Conservation (phyloP, 2,329 filamentous ascomycete species). For the Tolypocladium endophyticum region DNA sequence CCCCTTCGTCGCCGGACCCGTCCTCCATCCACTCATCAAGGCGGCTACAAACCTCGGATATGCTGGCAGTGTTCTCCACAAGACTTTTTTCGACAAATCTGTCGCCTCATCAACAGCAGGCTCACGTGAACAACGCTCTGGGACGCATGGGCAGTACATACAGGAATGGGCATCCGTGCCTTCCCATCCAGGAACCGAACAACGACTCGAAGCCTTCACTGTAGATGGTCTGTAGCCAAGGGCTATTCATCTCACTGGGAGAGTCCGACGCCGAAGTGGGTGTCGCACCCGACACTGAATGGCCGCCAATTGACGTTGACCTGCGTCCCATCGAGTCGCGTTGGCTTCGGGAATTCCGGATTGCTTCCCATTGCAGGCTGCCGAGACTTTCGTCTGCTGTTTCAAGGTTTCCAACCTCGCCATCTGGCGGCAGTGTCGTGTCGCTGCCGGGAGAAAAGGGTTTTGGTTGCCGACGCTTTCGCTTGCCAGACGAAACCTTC, state of each 20-base stretch:
- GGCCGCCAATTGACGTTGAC: not conserved
- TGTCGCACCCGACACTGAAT: conserved; percentile 1
- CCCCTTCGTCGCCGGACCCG: conserved; percentile 2
- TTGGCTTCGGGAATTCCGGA: not conserved
- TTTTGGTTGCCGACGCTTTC: not conserved
- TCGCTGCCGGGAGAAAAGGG: not conserved
- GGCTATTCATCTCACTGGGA: conserved; percentile 3
- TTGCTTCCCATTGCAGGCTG: not conserved
- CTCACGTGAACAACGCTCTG: too few relatives aligned
- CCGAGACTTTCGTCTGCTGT: not conserved
- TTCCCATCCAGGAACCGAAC: conserved; percentile 31
- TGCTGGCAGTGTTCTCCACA: conserved; percentile 19
- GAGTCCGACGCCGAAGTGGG: not conserved
- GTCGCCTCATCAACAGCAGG: not conserved
- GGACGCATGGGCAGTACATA: conserved; percentile 9
- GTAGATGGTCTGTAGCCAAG: conserved; percentile 20
- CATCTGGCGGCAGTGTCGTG: not conserved
- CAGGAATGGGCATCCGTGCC: conserved; percentile 30
- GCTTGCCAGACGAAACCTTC: not conserved
- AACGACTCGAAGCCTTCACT: conserved; percentile 25
- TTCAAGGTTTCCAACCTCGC: not conserved
- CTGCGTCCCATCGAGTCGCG: not conserved
- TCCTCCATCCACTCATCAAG: conserved; percentile 25
- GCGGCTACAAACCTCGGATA: conserved; percentile 16
- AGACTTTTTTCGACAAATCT: conserved; percentile 13